Conservation (phyloP, 2,329 filamentous ascomycete genomes). For the Phaeosphaeria sp. region DNA sequence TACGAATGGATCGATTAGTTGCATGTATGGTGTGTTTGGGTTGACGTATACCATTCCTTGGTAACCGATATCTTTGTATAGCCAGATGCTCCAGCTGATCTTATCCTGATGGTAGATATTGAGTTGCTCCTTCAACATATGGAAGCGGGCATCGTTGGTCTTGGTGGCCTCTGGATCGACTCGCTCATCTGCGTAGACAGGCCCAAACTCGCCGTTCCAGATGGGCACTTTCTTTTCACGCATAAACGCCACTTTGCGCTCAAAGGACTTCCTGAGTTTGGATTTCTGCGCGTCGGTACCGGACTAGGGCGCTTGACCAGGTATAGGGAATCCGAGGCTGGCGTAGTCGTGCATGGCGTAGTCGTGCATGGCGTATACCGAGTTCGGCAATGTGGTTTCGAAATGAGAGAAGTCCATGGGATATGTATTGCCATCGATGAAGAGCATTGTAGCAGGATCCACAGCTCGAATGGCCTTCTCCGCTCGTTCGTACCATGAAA, state of each 20-base stretch:
- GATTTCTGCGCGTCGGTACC: conserved; percentile 51
- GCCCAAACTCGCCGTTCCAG: conserved; percentile 23
- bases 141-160: background rate
- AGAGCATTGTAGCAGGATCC: conserved; percentile 54
- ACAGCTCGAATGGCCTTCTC: conserved; percentile 19
- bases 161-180: background rate
- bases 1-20: conserved; percentile 17
- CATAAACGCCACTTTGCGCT: conserved; percentile 22
- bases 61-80: conserved; percentile 22
- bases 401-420: conserved; percentile 59
- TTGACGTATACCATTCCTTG: conserved; percentile 21
- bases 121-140: conserved; percentile 16
- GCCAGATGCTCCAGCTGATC: conserved; percentile 21
- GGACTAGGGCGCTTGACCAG: conserved; percentile 45
- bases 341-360: conserved; percentile 54
- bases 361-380: conserved; percentile 55
- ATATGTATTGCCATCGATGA: conserved; percentile 61
- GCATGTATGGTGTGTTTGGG: conserved; percentile 13
- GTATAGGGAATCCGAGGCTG: conserved; percentile 52
- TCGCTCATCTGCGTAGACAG: conserved; percentile 10
- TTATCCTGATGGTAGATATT: conserved; percentile 13
- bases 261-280: conserved; percentile 34
- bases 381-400: conserved; percentile 49
- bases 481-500: conserved; percentile 17
- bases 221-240: conserved; percentile 15